Conservation (phyloP, 139 green algal species). For the Chlamydomonas sp. region DNA sequence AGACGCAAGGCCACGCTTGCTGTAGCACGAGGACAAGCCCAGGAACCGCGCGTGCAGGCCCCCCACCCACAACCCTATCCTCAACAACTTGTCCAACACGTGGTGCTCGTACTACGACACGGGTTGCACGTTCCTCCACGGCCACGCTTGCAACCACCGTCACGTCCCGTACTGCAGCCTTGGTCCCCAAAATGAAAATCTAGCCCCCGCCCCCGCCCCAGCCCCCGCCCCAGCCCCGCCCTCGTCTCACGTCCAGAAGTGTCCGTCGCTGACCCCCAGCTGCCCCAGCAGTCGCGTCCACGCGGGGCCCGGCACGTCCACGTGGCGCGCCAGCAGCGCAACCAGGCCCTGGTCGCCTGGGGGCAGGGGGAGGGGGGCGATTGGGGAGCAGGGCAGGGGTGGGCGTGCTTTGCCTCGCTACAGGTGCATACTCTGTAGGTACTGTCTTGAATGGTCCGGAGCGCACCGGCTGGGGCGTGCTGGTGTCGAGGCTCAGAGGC, state of each 20-base stretch:
- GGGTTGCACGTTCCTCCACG: not conserved
- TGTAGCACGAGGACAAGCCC: no score
- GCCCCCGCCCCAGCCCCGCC: not conserved
- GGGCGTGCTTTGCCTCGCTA: no score
- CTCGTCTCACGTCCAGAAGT: conserved; percentile 23
- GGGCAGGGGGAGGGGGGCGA: not conserved
- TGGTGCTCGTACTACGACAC: not conserved
- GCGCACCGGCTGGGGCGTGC: no score
- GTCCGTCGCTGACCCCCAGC: not conserved
- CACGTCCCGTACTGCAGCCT: not conserved
- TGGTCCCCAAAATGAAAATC: not conserved
- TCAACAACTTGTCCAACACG: no score
- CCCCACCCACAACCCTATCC: no score
- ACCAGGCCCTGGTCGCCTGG: conserved; percentile 32
- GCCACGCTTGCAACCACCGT: not conserved
- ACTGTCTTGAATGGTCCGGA: no score
- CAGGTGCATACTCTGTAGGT: no score
- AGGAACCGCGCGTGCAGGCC: no score
- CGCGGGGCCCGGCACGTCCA: not conserved
- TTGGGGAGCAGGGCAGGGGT: not conserved
- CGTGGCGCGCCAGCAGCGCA: conserved; percentile 31
- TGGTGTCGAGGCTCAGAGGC: no score
- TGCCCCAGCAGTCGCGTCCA: not conserved
- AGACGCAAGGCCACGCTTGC: no score
- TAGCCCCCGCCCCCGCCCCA: not conserved